Evolutionary conservation across 192 early-diverging fungal genomes (phyloP).

Genomic region (Mortierella antarctica): DNA sequence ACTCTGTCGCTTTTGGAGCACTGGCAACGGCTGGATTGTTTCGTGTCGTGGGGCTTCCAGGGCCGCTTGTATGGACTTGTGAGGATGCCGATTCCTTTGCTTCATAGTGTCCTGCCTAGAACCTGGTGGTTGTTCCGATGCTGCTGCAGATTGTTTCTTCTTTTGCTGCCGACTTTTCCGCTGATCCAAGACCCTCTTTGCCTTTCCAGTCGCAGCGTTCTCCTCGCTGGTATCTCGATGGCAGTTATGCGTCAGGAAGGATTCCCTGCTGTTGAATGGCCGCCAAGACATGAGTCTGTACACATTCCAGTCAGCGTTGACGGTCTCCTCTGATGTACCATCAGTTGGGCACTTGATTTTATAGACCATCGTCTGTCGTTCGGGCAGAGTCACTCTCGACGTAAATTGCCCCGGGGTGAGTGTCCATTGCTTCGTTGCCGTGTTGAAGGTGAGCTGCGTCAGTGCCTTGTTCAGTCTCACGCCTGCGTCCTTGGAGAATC

Average conservation of each 20-base stretch:
- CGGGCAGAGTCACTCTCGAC: constrained; percentile 22
- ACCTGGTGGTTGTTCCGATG: neutral
- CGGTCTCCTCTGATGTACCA: neutral
- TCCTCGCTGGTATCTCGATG: constrained; percentile 9
- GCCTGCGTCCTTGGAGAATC: constrained; percentile 40
- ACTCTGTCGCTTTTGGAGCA: constrained; percentile 6
- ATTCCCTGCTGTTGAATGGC: constrained; percentile 20
- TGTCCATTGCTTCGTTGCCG: neutral
- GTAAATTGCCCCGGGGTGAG: constrained; percentile 8
- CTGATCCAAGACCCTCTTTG: neutral
- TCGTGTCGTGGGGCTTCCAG: neutral
- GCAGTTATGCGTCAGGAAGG: constrained; percentile 21
- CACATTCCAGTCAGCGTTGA: constrained; percentile 20
- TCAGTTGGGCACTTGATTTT: constrained; percentile 18
- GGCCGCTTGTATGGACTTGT: neutral
- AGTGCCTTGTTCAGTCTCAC: constrained; percentile 48
- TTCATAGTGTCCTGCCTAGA: no score
- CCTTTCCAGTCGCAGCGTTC: neutral
- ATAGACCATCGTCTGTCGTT: constrained; percentile 10
- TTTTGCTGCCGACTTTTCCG: neutral
- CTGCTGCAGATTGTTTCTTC: neutral
- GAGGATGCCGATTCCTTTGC: neutral
- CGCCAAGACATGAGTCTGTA: constrained; percentile 26
- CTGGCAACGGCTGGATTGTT: constrained; percentile 5
- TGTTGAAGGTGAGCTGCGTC: neutral